A percentile compares a stretch with the other conserved stretches of the same genome.
Evolutionary conservation across 2,329 filamentous ascomycete species (phyloP).

Genomic region (Alternaria sp.): DNA sequence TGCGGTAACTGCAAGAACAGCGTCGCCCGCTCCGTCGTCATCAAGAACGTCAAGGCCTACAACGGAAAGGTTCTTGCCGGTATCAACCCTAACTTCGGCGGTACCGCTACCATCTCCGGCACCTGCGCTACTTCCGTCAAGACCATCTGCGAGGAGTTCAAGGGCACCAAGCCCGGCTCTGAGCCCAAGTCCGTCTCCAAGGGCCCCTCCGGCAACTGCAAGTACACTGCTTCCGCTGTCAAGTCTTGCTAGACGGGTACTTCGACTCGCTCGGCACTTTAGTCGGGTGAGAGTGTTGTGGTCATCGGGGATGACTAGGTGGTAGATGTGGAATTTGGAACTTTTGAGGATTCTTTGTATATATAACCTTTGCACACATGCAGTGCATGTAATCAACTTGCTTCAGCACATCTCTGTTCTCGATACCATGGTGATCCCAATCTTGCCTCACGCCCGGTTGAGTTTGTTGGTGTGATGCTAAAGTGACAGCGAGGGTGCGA

Average conservation of each 20-base stretch:
- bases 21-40: conserved; percentile 52
- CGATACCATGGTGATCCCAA: neutral
- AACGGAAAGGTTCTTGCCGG: conserved; percentile 54
- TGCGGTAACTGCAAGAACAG: conserved; percentile 59
- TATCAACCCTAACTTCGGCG: conserved; percentile 60
- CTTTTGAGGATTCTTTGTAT: conserved; percentile 27
- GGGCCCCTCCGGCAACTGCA: conserved; percentile 39
- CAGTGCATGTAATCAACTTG: conserved; percentile 17
- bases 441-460: neutral
- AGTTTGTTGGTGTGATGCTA: neutral
- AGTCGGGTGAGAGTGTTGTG: neutral
- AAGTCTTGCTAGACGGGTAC: conserved; percentile 34
- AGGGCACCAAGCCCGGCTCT: conserved; percentile 37
- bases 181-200: conserved; percentile 39
- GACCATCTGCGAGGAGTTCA: conserved; percentile 45
- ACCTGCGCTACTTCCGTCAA: conserved; percentile 39
- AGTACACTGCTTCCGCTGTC: conserved; percentile 40
- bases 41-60: conserved; percentile 54
- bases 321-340: neutral
- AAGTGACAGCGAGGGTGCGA: neutral
- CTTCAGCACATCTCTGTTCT: neutral
- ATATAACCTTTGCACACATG: conserved; percentile 19
- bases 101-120: conserved; percentile 54
- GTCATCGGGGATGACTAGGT: neutral
- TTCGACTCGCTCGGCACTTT: neutral